Evolutionary conservation across 116 monocot species (phyloP).

Genomic region (Papilionanthe hybrid): DNA sequence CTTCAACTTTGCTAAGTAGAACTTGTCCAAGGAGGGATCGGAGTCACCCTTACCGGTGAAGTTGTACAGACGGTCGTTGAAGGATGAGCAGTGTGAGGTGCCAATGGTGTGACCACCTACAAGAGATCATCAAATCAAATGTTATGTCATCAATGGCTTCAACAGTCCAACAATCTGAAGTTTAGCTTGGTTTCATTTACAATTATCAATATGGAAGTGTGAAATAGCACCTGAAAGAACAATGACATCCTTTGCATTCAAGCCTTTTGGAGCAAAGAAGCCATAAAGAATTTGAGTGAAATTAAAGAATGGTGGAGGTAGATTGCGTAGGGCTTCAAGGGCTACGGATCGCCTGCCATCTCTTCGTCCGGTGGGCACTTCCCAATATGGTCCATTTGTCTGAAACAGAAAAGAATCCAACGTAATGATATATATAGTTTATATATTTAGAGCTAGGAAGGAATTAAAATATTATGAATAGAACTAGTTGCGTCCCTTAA

Average conservation of each 20-base stretch:
- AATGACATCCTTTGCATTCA: slow-evolving; percentile 34
- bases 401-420: slow-evolving; percentile 6
- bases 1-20: slow-evolving; percentile 32
- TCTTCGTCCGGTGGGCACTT: slow-evolving; percentile 40
- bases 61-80: slow-evolving; percentile 47
- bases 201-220: too few species aligned
- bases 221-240: slow-evolving; percentile 34
- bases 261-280: slow-evolving; percentile 45
- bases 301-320: slow-evolving; percentile 32
- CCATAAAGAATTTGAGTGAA: slow-evolving; percentile 12
- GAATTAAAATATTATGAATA: too few species aligned
- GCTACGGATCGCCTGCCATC: slow-evolving; percentile 17
- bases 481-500: too few species aligned
- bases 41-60: slow-evolving; percentile 40
- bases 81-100: slow-evolving; percentile 41
- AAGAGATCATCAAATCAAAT: not conserved
- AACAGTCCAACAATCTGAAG: too few species aligned
- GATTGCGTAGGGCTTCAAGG: slow-evolving; percentile 9
- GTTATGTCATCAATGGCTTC: not conserved
- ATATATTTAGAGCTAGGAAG: too few species aligned
- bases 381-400: slow-evolving; percentile 44
- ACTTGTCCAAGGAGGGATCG: slow-evolving; percentile 45
- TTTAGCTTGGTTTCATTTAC: too few species aligned
- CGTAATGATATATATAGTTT: not conserved
- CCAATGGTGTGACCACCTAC: slow-evolving; percentile 61